phyloP scores from a whole-genome alignment of 177 flowering plant species.

The Vitis hybrid region DNA sequence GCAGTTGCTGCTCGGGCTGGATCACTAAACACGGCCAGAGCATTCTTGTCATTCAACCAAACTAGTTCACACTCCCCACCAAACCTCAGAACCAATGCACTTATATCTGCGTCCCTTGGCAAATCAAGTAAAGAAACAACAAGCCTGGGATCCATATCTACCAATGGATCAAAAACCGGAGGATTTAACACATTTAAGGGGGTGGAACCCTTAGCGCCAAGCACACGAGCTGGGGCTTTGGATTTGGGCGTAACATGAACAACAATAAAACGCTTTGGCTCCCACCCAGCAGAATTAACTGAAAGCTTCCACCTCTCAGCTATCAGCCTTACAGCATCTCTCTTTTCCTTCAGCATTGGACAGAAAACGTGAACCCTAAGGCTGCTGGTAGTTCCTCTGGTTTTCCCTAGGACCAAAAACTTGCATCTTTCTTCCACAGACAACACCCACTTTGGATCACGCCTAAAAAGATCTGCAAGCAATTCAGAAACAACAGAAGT shows the following conservation, averaged over 20 bases:
- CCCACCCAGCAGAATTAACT: constrained; percentile 88
- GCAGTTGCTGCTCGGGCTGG: constrained; percentile 96
- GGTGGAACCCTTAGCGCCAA: constrained; percentile 56
- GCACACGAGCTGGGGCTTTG: constrained; percentile 70
- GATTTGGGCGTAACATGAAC: constrained; percentile 85
- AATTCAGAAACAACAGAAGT: constrained; percentile 52
- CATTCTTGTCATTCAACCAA: constrained; percentile 96
- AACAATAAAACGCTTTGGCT: constrained; percentile 81
- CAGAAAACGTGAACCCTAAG: constrained; percentile 84
- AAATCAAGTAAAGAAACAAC: constrained; percentile 87
- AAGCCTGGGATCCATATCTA: constrained; percentile 98
- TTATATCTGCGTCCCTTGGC: constrained; percentile 91
- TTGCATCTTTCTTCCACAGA: constrained; percentile 93
- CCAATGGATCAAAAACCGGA: constrained; percentile 67
- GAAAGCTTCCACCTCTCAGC: constrained; percentile 98
- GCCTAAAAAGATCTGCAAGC: constrained; percentile 65
- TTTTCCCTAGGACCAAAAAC: constrained; percentile 75
- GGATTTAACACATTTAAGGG: constrained; percentile 37
- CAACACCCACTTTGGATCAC: constrained; percentile 91
- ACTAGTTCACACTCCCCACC: constrained; percentile 99
- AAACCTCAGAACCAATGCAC: constrained; percentile 87
- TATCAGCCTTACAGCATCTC: constrained; percentile 82
- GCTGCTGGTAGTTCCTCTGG: constrained; percentile 39
- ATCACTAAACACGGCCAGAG: constrained; percentile 84
- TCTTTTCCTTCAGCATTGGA: constrained; percentile 80